phyloP scores from a whole-genome alignment of 1,139 yeast genomes.

The Zygosaccharomyces pseudobailii region DNA sequence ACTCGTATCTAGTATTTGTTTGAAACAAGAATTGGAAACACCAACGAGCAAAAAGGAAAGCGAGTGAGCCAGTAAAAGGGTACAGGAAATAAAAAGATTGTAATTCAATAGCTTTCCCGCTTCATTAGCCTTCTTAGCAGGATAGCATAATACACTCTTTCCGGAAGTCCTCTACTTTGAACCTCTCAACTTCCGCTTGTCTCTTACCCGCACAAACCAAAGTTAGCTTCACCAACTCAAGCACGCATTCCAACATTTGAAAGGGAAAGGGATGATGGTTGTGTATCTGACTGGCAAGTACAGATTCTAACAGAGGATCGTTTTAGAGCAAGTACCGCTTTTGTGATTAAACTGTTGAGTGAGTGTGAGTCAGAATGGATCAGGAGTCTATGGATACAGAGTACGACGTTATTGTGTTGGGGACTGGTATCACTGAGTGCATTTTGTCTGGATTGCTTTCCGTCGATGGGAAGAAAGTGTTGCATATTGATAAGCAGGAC shows the following conservation, averaged over 20 bases:
- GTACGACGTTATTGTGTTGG: constrained; percentile 85
- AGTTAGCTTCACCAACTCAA: neutral
- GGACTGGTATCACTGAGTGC: constrained; percentile 93
- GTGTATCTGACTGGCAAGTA: neutral
- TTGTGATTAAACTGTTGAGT: neutral
- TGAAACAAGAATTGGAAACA: neutral
- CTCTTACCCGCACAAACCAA: neutral
- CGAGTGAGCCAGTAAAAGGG: too few relatives aligned
- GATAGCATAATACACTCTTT: neutral
- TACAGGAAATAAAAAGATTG: too few relatives aligned
- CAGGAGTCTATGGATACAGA: constrained; percentile 73
- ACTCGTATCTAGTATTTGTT: neutral
- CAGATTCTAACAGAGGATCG: neutral
- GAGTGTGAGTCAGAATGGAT: constrained; percentile 14
- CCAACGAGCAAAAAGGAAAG: too few relatives aligned
- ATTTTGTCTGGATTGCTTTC: constrained; percentile 89
- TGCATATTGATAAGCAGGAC: constrained; percentile 94
- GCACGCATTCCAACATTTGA: neutral
- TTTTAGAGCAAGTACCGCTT: neutral
- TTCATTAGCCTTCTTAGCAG: too few relatives aligned
- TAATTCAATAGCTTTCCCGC: too few relatives aligned
- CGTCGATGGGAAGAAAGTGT: constrained; percentile 93
- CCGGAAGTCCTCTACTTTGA: neutral
- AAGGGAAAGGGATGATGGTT: neutral
- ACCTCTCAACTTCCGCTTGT: too few relatives aligned